These are phyloP conservation scores for Ogataea methanolica DNA, from an alignment of 805 yeast species.

Conservation along the genomic window DNA sequence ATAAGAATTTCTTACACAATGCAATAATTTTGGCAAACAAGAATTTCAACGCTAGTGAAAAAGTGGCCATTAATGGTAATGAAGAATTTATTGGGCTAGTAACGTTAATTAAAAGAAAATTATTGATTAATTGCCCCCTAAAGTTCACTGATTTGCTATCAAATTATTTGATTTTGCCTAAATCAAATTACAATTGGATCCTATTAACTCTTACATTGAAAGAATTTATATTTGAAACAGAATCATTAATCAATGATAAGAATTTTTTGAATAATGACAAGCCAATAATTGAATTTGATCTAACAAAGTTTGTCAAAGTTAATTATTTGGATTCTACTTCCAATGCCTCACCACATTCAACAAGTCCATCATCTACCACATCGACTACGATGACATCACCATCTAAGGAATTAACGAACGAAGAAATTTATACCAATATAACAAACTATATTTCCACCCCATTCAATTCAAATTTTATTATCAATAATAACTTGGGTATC, in stretches of 20 bases:
- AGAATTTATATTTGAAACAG: constrained; percentile 35
- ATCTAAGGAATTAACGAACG: constrained; percentile 9
- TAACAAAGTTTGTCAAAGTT: constrained; percentile 11
- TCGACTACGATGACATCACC: not conserved
- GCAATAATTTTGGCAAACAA: constrained; percentile 50
- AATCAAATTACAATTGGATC: constrained; percentile 38
- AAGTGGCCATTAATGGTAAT: constrained; percentile 17
- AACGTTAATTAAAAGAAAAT: constrained; percentile 41
- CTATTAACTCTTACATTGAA: constrained; percentile 41
- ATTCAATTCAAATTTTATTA: constrained; percentile 23
- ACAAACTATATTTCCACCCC: constrained; percentile 17
- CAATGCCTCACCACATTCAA: not conserved
- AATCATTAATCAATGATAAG: constrained; percentile 18
- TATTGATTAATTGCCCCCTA: constrained; percentile 46
- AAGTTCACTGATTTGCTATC: constrained; percentile 44
- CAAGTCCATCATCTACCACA: not conserved
- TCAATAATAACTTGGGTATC: constrained; percentile 50
- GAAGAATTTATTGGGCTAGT: constrained; percentile 30
- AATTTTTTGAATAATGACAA: constrained; percentile 18
- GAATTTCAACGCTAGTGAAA: constrained; percentile 27
- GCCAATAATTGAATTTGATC: constrained; percentile 24
- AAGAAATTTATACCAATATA: constrained; percentile 19
- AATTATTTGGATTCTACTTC: constrained; percentile 14
- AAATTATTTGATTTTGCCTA: constrained; percentile 41
- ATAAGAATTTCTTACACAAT: constrained; percentile 44